A percentile compares a stretch with the other conserved stretches of the same genome.
phyloP scores from a whole-genome alignment of 306 rosid species.

The Dryas drummondii region DNA sequence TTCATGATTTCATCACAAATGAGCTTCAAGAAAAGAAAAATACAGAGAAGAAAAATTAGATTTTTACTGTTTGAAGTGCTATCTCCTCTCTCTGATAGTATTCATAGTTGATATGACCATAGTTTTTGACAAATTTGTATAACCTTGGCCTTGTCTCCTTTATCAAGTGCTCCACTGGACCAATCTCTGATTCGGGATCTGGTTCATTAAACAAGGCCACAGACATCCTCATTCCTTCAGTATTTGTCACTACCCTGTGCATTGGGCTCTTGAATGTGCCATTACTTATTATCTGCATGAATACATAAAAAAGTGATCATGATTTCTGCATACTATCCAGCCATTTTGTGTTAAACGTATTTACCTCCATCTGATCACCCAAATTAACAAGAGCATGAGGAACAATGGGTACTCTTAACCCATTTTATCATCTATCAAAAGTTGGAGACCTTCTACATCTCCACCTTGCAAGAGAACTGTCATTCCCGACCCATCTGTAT shows the following conservation, averaged over 20 bases:
- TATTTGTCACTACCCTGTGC: constrained; percentile 27
- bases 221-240: constrained; percentile 8
- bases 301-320: too few relatives aligned
- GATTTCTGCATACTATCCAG: too few relatives aligned
- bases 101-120: constrained; percentile 23
- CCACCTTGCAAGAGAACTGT: constrained; percentile 66
- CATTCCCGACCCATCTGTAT: constrained; percentile 61
- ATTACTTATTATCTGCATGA: constrained; percentile 12
- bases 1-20: too few relatives aligned
- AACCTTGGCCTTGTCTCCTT: constrained; percentile 16
- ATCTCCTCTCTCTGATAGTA: constrained; percentile 14
- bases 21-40: too few relatives aligned
- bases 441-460: constrained; percentile 75
- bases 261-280: constrained; percentile 23
- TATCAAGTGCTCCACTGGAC: constrained; percentile 16
- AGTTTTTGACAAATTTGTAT: constrained; percentile 10
- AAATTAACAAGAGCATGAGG: constrained; percentile 66
- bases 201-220: constrained; percentile 22
- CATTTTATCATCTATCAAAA: constrained; percentile 62
- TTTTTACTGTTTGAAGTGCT: constrained; percentile 9
- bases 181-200: constrained; percentile 15
- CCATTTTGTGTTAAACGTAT: too few relatives aligned
- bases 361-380: constrained; percentile 58
- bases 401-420: constrained; percentile 65
- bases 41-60: background rate